Evolutionary conservation across 768 basidiomycete genomes (phyloP), one percentile per base, ranked within the genome.

Genomic region (Trametes villosa): DNA sequence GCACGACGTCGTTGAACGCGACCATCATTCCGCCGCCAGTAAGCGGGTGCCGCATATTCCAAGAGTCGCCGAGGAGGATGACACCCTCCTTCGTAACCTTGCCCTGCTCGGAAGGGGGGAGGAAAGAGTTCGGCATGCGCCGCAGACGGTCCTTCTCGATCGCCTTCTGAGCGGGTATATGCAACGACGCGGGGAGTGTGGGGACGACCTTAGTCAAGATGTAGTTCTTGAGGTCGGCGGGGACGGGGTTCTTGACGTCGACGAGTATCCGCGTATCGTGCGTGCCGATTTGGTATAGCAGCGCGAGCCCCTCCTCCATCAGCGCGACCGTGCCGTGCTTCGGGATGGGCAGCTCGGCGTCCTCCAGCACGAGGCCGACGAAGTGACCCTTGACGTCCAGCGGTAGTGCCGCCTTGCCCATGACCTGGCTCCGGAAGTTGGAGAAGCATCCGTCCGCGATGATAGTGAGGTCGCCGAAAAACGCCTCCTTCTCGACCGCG

Each of bases 1-100:
- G 65, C 15, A 94, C 88, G 5, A 91, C 89, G 65, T 98, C 97
- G 69, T 86, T 82, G 47, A 98, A 78, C 2, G 94, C 95, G 38
- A 98, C 96, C 0, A 95, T 96, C 97, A 99, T 99, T 6, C 97
- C 97, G 12, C 95, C 94, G 6, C 97, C 97, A 0, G 97, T 99
- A 22, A 99, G 81, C 2, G 97, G 97, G 74, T 99, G 97, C 0
- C 97, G 91, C 96, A 98, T 98, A 72, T 98, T 99, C 90, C 94
- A 96, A 2, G 96, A 87, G 71, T 98, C 97, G 1, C 97, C 97
- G 33, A 97, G 79, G 62, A 98, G 85, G 59, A 99, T 77, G 11
- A 86, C 86, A 26, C 93, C 92, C 49, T 86, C 81, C 63, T 85
- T 89, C 7, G 71, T 75, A 57, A 67, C 73, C 63, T 62, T 62